Evolutionary conservation across 148 eudicot species (phyloP).

Genomic region (Limonium bicolor): DNA sequence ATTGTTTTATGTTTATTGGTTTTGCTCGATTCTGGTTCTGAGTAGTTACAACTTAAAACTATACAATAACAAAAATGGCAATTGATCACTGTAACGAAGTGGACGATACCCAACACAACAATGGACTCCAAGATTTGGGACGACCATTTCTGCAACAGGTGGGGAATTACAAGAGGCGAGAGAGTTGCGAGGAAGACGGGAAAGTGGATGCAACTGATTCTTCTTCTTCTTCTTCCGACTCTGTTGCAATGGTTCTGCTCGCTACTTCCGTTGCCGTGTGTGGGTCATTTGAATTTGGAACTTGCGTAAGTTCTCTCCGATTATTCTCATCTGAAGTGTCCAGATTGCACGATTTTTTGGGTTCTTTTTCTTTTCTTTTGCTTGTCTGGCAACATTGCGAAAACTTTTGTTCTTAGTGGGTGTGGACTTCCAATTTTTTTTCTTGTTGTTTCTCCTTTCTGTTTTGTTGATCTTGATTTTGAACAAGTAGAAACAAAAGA

Average conservation of each 20-base stretch:
- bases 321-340: background rate
- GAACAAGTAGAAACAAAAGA: too few relatives aligned
- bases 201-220: slow-evolving; percentile 6
- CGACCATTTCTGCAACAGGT: slow-evolving; percentile 21
- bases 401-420: too few relatives aligned
- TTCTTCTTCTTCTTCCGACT: too few relatives aligned
- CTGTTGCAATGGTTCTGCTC: slow-evolving; percentile 44
- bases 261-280: slow-evolving; percentile 57
- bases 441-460: too few relatives aligned
- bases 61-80: too few relatives aligned
- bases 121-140: slow-evolving; percentile 29
- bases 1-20: too few relatives aligned
- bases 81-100: slow-evolving; percentile 26
- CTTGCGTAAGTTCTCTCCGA: slow-evolving; percentile 41
- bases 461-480: too few relatives aligned
- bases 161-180: too few relatives aligned
- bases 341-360: background rate
- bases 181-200: slow-evolving; percentile 8
- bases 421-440: too few relatives aligned
- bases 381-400: too few relatives aligned
- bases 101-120: slow-evolving; percentile 14
- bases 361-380: background rate
- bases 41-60: too few relatives aligned
- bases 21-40: too few relatives aligned
- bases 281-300: slow-evolving; percentile 68